Base-by-base conservation (phyloP, 2,329 filamentous ascomycete species). In the Colletotrichum nymphaeae region DNA sequence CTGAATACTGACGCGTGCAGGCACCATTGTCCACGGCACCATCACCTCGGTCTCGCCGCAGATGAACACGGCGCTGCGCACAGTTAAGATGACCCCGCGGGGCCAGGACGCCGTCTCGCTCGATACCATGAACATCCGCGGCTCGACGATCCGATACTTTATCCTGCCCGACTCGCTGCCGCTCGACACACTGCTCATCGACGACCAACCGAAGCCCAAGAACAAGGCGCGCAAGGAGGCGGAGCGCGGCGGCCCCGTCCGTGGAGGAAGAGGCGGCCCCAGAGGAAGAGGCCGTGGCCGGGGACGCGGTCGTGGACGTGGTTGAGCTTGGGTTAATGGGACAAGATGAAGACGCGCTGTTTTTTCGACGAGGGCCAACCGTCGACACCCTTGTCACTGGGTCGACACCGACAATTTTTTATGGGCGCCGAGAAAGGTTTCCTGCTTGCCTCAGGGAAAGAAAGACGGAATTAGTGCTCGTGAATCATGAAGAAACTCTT, bases 171-270 rank as follows among this genome's bases (percentile, higher is more conserved):
- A 99, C 86, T 97, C 94, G 76, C 89, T 99, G 79, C 96, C 96
- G 52, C 90, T 99, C 76, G 97, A 99, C 84, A 98, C 96, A 53
- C 90, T 99, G 66, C 90, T 99, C 75, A 95, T 99, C 78, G 97
- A 99, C 83, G 97, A 99, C 85, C 92, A 95, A 79, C 95, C 96
- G 64, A 99, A 99, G 88, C 96, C 97, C 74, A 98, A 98, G 93
- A 99, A 99, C 87, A 99, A 99, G 92, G 96, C 97, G 30, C 91
- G 96, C 81, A 99, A 99, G 89, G 97, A 98, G 86, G 89, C 88
- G 37, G 90, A 91, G 72, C 87, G 92, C 60, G 89, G 90, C 56
- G 88, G 88, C 57, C 84, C 89, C 56, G 88, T 88, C 57, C 84
- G 89, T 22, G 83, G 87, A 24, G 82, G 89, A 35, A 86, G 88